Evolutionary conservation across 257 asterid species (phyloP).

Genomic region (Catharanthus roseus): DNA sequence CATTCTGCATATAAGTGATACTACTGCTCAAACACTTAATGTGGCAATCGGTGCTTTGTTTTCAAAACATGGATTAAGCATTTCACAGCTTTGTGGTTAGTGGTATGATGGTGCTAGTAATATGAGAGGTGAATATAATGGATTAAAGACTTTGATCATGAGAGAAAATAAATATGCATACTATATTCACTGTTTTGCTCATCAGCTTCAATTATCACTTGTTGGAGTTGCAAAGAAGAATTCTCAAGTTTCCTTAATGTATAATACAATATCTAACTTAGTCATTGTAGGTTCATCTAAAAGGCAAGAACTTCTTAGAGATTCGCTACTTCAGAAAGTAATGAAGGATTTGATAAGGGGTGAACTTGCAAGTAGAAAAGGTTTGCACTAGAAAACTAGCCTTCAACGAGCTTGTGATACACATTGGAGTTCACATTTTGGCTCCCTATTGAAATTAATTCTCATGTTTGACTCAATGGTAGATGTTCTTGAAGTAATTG

Average conservation of each 20-base stretch:
- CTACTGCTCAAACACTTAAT: too few relatives aligned
- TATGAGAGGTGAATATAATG: too few relatives aligned
- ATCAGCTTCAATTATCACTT: too few relatives aligned
- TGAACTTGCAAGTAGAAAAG: neutral
- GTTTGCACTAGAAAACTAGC: neutral
- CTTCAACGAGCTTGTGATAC: slow-evolving; percentile 4
- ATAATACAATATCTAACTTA: neutral
- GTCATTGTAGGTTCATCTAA: neutral
- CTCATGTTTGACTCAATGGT: neutral
- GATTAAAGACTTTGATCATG: too few relatives aligned
- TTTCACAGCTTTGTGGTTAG: too few relatives aligned
- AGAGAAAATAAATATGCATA: too few relatives aligned
- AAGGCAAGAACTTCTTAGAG: neutral
- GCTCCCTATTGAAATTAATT: neutral
- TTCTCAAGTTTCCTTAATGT: neutral
- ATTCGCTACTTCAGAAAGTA: neutral
- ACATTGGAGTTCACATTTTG: neutral
- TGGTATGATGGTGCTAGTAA: too few relatives aligned
- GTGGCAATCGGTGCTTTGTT: too few relatives aligned
- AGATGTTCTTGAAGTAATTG: neutral
- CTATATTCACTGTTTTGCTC: too few relatives aligned
- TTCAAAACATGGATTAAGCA: too few relatives aligned
- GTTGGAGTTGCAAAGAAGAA: neutral
- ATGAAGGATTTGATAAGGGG: neutral
- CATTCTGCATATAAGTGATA: neutral